Evolutionary conservation across 2,329 filamentous ascomycete genomes (phyloP), one percentile per base, ranked within the genome.

Genomic region (Colletotrichum orchidophilum): DNA sequence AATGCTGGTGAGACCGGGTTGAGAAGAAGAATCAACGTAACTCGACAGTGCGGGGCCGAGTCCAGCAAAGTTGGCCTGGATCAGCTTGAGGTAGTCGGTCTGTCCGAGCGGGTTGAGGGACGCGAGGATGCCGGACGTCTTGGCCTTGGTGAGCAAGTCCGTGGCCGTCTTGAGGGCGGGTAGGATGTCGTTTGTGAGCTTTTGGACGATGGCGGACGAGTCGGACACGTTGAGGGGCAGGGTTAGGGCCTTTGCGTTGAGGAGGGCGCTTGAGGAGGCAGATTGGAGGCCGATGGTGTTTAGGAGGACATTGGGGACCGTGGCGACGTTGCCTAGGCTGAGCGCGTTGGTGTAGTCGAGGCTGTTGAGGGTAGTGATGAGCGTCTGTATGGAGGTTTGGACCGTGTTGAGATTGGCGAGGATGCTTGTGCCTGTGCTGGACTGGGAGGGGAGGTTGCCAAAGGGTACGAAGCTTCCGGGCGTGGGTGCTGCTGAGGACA

Each of bases 381-480:
- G 39, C 39, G 18, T n/a, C 8, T n/a, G 39, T 15, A 46, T 46
- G 7, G 39, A 46, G 39, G 15, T 8, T 46, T n/a, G 39, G 39
- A 9, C n/a, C 13, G 6, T 13, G 13, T 35, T 3, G 29, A 62
- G 4, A 13, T 2, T 12, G 29, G 1, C 9, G 3, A 63, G 5
- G 21, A 46, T 53, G 29, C 9, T 27, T 4, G 31, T 5, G 49
- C 49, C 11, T 4, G 31, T 53, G 21, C 46, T 53, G 18, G 60
- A 15, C 46, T 53, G 60, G 3, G 60, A 35, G 21, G 60, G 60
- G n/a, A 63, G 60, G 24, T 29, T 39, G 46, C 60, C 60, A n/a
- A 61, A n/a, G 24, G 58, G 58, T 9, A 53, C 2, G 31, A 35
- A 53, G 6, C 9, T 11, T 12, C 35, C 26, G 11, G 24, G 26